These are phyloP conservation scores for Amanita inopinata DNA, from an alignment of 768 basidiomycete genomes.

Conservation along the genomic window DNA sequence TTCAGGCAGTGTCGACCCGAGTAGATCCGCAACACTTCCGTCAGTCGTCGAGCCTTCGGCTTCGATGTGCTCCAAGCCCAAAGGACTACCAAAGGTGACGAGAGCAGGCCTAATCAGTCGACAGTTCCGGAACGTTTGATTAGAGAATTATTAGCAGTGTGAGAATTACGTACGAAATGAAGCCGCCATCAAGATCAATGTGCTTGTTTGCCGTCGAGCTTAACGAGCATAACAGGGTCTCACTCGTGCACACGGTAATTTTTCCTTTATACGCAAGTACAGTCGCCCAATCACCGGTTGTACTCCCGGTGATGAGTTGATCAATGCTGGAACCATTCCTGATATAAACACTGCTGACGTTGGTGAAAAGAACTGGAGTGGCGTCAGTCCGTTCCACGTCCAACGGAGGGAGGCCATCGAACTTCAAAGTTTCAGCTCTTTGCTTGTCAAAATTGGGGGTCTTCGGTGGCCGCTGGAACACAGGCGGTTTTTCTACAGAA, in stretches of 20 bases:
- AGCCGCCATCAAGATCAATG: conserved; percentile 60
- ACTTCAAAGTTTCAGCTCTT: conserved; percentile 39
- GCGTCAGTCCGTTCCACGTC: conserved; percentile 27
- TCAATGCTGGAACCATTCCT: conserved; percentile 22
- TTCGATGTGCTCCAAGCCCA: conserved; percentile 60
- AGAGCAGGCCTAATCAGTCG: conserved; percentile 42
- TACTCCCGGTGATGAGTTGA: conserved; percentile 20
- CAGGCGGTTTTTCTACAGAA: conserved; percentile 38
- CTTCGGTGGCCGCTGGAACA: conserved; percentile 42
- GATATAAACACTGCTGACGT: conserved; percentile 45
- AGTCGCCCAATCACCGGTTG: conserved; percentile 18
- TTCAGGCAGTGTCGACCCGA: conserved; percentile 29
- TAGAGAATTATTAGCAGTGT: conserved; percentile 26
- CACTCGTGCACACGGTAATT: conserved; percentile 34
- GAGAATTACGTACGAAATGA: conserved; percentile 52
- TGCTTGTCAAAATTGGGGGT: conserved; percentile 57
- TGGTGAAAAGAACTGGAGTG: conserved; percentile 48
- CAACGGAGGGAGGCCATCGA: conserved; percentile 61
- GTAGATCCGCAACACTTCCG: conserved; percentile 40
- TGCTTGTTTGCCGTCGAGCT: conserved; percentile 16
- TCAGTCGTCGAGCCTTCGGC: conserved; percentile 51
- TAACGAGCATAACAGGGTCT: conserved; percentile 16
- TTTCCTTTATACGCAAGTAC: conserved; percentile 46
- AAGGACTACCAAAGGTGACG: conserved; percentile 48
- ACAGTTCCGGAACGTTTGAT: neutral